Conservation (phyloP, 2,329 filamentous ascomycete species). For the Trichoderma brevicompactum region DNA sequence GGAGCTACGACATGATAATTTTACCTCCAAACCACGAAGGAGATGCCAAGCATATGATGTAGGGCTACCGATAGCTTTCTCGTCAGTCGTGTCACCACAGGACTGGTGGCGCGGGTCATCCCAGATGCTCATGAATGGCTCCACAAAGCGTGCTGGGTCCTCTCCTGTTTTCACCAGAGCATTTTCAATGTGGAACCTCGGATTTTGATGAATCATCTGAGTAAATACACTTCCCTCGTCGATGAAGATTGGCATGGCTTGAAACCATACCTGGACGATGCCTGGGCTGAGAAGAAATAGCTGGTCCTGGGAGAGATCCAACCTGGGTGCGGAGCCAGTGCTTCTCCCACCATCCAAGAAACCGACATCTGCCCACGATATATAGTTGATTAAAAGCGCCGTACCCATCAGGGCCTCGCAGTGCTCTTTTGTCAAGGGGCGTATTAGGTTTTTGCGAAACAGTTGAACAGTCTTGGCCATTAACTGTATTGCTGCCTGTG, state of each 20-base stretch:
- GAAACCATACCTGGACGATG: slow-evolving; percentile 6
- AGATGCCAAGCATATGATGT: not conserved
- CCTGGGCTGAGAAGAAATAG: slow-evolving; percentile 10
- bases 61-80: not conserved
- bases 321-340: not conserved
- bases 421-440: not conserved
- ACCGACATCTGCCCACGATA: not conserved
- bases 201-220: not conserved
- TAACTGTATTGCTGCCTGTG: not conserved
- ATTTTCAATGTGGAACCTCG: not conserved
- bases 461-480: not conserved
- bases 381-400: not conserved
- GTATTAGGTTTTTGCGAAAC: not conserved
- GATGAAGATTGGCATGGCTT: not conserved
- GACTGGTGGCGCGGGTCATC: not conserved
- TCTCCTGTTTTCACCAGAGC: not conserved
- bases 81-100: not conserved
- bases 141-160: slow-evolving; percentile 8
- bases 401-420: not conserved
- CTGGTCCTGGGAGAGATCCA: not conserved
- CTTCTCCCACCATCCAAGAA: not conserved
- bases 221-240: slow-evolving; percentile 7
- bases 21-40: not conserved
- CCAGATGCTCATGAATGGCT: not conserved
- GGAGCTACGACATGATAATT: not conserved